Evolutionary conservation across 2,329 filamentous ascomycete genomes (phyloP).

Genomic region (Claviceps pazoutovae): DNA sequence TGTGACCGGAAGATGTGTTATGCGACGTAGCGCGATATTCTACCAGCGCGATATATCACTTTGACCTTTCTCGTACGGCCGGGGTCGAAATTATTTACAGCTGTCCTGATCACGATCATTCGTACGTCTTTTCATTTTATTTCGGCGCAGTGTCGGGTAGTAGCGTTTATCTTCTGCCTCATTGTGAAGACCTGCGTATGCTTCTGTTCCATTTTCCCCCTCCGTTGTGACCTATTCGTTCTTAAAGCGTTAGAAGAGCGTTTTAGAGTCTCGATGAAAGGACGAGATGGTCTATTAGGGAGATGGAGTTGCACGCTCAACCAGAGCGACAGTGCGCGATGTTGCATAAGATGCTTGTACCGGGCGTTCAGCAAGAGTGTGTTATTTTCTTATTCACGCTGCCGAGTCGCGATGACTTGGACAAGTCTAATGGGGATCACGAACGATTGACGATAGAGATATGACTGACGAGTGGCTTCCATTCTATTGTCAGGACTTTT

Average conservation of each 20-base stretch:
- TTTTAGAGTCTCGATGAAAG: background rate
- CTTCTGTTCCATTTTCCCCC: background rate
- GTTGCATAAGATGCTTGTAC: conserved; percentile 13
- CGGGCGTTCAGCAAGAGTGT: conserved; percentile 12
- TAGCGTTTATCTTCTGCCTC: background rate
- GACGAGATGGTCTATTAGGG: background rate
- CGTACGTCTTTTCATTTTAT: background rate
- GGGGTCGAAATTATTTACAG: background rate
- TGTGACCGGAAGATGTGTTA: background rate
- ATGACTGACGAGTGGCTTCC: background rate
- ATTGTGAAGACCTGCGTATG: background rate
- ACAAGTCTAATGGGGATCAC: conserved; percentile 5
- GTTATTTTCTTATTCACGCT: background rate
- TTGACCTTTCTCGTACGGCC: background rate
- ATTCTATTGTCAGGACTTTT: conserved; percentile 4
- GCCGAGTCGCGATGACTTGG: background rate
- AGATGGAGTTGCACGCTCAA: too few relatives aligned
- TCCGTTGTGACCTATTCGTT: background rate
- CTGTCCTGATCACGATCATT: background rate
- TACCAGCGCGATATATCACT: background rate
- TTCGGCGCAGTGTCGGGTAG: background rate
- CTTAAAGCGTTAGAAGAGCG: background rate
- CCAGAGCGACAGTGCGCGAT: too few relatives aligned
- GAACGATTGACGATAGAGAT: background rate
- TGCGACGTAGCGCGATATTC: too few relatives aligned